Base-by-base conservation (phyloP, 768 basidiomycete genomes). In the Phanerochaete carnosa region DNA sequence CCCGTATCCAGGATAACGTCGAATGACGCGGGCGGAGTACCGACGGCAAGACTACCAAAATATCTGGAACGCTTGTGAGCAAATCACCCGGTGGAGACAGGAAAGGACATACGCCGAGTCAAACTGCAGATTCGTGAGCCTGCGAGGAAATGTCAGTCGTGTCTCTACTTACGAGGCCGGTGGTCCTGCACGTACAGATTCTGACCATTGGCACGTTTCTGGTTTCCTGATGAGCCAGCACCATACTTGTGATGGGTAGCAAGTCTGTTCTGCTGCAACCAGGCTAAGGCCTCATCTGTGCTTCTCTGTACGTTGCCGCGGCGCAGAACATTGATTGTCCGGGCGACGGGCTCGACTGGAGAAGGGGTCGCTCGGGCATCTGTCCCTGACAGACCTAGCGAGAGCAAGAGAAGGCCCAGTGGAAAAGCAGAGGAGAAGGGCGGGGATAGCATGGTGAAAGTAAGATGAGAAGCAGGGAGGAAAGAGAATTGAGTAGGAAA, bases 1-100 rank as follows among this genome's bases (percentile, higher is more conserved):
- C 94, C 94, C 0, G 96, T 96, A 74, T 98, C 96, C 25, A 98
- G 80, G 33, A 95, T 91, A 64, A 97, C 86, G 65, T 94, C 79
- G 74, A 87, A 95, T 11, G 89, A 78, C 25, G 82, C 80, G 0
- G 92, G 81, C 3, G 95, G 95, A 0, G 93, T 94, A 12, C 95
- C 95, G 28, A 95, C 79, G 0, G 88, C 87, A 54, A 95, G 65
- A 0, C 89, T 84, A 15, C 91, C 92, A 66, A 80, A 87, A 71
- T 85, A 94, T 69, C 87, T 90, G 49, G 68, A 71, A 2, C 28
- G 13, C 3, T 70, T 6, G 66, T 46, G 1, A 54, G 50, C 22
- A 64, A 49, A 22, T 60, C 5, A 22, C 7, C 45, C 32, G 35
- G 16, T 12, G 30, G 28, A 11, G 23, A 43, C 23, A 16, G 26